These are phyloP conservation scores for Heracleum sosnowskyi DNA, from an alignment of 129 eudicot species.

Conservation along the genomic window DNA sequence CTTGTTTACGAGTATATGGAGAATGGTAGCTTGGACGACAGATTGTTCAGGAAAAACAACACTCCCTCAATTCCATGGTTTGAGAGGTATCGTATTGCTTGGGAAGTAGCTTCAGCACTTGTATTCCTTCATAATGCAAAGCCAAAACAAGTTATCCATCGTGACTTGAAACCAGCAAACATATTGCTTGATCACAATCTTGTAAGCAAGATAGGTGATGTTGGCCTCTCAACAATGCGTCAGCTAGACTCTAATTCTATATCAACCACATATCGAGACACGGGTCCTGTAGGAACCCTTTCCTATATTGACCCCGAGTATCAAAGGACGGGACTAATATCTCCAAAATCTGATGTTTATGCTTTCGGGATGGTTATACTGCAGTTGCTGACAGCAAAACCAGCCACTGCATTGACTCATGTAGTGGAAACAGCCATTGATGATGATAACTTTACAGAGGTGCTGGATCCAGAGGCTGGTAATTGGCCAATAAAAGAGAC, in stretches of 20 bases:
- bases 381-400: constrained; percentile 74
- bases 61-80: constrained; percentile 70
- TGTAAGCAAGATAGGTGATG: constrained; percentile 92
- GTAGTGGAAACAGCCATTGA: constrained; percentile 64
- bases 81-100: constrained; percentile 61
- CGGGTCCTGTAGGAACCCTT: constrained; percentile 70
- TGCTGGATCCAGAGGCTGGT: constrained; percentile 68
- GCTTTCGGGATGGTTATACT: constrained; percentile 89
- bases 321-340: constrained; percentile 73
- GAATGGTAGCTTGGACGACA: constrained; percentile 80
- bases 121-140: constrained; percentile 69
- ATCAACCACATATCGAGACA: constrained; percentile 46
- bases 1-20: constrained; percentile 95
- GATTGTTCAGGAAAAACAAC: constrained; percentile 37
- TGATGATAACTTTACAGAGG: constrained; percentile 29
- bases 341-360: constrained; percentile 74
- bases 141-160: constrained; percentile 72
- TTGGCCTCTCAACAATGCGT: constrained; percentile 72
- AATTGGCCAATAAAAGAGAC: constrained; percentile 68
- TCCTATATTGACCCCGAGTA: constrained; percentile 96
- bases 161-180: constrained; percentile 90
- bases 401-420: constrained; percentile 60
- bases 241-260: constrained; percentile 27
- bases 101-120: constrained; percentile 89
- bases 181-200: constrained; percentile 73